Evolutionary conservation across 805 yeast species (phyloP).

Genomic region (Wickerhamiella dianesei): DNA sequence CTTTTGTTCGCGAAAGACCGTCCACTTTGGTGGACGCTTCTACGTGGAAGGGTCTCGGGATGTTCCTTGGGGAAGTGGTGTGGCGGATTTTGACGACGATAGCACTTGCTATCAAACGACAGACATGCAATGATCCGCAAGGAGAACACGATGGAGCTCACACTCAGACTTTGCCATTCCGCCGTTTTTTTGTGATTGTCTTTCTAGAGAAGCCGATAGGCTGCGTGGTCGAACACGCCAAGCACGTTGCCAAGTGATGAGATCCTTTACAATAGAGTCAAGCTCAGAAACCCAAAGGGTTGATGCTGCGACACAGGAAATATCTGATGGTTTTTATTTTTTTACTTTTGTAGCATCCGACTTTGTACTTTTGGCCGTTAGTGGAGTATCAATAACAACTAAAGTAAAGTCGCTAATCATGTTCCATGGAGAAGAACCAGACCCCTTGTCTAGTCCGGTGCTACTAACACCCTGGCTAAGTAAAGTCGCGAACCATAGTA

Average conservation of each 20-base stretch:
- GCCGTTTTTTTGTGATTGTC: constrained; percentile 5
- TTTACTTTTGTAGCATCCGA: background rate
- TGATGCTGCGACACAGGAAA: constrained; percentile 15
- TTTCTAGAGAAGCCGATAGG: constrained; percentile 3
- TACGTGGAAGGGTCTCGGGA: constrained; percentile 2
- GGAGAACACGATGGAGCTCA: constrained; percentile 25
- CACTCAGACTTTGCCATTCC: constrained; percentile 15
- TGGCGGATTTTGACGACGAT: constrained; percentile 14
- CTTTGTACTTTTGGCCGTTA: too few species aligned
- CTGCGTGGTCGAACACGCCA: constrained; percentile 22
- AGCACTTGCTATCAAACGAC: constrained; percentile 19
- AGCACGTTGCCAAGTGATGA: constrained; percentile 18
- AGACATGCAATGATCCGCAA: constrained; percentile 20
- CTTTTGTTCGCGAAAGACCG: constrained; percentile 6
- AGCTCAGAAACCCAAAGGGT: constrained; percentile 21
- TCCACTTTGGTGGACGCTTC: constrained; percentile 2
- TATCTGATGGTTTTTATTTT: constrained; percentile 10
- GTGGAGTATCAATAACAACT: too few species aligned
- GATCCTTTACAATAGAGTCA: constrained; percentile 22
- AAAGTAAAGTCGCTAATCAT: too few species aligned
- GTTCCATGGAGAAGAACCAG: too few species aligned
- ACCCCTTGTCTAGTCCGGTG: too few species aligned
- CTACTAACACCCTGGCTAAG: too few species aligned
- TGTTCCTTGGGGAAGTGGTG: constrained; percentile 8
- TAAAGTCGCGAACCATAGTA: too few species aligned